phyloP scores from a whole-genome alignment of 306 rosid species.

The Prunus persica region DNA sequence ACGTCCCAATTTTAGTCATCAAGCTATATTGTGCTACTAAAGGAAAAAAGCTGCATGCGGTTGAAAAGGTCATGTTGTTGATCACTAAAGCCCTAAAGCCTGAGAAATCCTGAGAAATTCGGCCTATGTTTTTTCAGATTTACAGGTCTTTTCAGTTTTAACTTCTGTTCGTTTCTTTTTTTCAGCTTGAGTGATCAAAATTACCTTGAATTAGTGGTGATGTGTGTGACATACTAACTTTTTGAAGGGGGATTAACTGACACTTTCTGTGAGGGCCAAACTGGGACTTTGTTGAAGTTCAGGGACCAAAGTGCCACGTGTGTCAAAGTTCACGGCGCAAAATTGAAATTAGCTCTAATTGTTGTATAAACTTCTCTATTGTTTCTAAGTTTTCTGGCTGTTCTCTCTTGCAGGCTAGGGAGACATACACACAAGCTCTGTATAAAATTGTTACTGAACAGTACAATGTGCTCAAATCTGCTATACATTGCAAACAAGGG shows the following conservation, averaged over 20 bases:
- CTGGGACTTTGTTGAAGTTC: neutral
- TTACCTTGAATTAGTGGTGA: no score
- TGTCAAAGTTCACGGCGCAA: neutral
- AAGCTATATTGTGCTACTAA: no score
- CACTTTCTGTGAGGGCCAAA: neutral
- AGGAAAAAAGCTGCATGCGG: no score
- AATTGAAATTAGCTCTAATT: neutral
- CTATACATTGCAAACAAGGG: conserved; percentile 65
- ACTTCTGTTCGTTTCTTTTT: no score
- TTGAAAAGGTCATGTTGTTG: no score
- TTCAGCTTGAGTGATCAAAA: no score
- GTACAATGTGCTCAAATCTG: conserved; percentile 78
- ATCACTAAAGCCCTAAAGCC: no score
- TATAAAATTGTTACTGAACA: conserved; percentile 60
- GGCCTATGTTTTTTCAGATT: no score
- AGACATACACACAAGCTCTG: conserved; percentile 58
- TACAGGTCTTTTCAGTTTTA: no score
- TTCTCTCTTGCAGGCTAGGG: conserved; percentile 60
- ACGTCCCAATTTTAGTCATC: neutral
- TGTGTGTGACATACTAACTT: neutral
- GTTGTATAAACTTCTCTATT: neutral
- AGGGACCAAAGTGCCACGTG: neutral
- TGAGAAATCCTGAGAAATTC: no score
- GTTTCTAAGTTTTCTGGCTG: conserved; percentile 16
- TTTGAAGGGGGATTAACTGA: neutral